Evolutionary conservation across 441 rosid genomes (phyloP), one percentile per base, ranked within the genome.

Genomic region (Rhodomyrtus psidioides): DNA sequence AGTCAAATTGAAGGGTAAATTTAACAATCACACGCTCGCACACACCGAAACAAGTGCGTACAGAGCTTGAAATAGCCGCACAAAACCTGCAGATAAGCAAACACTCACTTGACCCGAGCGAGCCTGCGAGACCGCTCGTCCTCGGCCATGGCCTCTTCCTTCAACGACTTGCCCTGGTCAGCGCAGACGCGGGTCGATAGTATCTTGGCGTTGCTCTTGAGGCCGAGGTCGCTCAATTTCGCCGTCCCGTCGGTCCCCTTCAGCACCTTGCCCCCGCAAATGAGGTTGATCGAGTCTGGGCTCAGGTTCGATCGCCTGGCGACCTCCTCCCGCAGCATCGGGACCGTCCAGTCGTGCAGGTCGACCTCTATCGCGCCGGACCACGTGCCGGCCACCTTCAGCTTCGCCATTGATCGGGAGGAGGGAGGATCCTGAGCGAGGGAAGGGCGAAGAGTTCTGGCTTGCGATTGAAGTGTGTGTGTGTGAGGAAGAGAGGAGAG

Each of bases 351-450:
- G n/a, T 86, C 90, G 70, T 94, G 96, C 86, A 96, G 89, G 85
- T 96, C 98, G 39, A 94, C 95, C 87, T 97, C 96, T 12, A 97
- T 34, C 13, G 91, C 87, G 56, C 99, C 99, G 1, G 91, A 91
- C 98, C 98, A 96, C 39, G 91, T 90, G 53, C 98, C 98, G 30
- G 94, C 99, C 54, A 95, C 91, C 93, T 92, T 97, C 75, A 97
- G 89, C 90, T 95, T 95, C 88, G 93, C 92, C 96, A 91, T 92
- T 1, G 59, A 15, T 53, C 51, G 42, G 51, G 19, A 14, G 23
- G 65, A n/a, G 3, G 53, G 24, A 24, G 27, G 53, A 51, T 51
- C 53, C 15, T 51, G 46, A 4, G n/a, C 82, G 26, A 76, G 53
- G 24, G 46, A 9, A 39, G 23, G 82, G 4, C 58, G 53, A 76